phyloP scores from a whole-genome alignment of 176 grass and related monocot genomes.

The Aegilops bicornis region DNA sequence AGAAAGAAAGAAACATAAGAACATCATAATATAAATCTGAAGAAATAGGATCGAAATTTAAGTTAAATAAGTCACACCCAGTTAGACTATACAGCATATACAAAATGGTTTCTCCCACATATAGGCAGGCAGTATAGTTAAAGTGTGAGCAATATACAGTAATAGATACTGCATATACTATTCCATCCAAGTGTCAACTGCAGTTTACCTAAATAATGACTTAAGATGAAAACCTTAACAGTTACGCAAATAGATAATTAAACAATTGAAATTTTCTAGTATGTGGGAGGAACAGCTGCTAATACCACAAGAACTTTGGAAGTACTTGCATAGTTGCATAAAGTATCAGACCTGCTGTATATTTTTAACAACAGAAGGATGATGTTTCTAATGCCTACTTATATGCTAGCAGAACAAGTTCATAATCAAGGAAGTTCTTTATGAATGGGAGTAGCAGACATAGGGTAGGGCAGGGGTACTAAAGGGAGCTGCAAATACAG shows the following conservation, averaged over 20 bases:
- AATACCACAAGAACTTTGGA: not conserved
- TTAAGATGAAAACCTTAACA: not conserved
- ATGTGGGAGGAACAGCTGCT: conserved; percentile 13
- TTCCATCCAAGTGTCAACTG: not conserved
- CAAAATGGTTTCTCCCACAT: not conserved
- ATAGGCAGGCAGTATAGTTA: not conserved
- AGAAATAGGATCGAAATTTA: conserved; percentile 18
- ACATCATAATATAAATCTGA: conserved; percentile 20
- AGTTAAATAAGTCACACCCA: not conserved
- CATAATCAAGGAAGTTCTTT: conserved; percentile 4
- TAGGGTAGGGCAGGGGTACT: not conserved
- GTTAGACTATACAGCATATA: not conserved
- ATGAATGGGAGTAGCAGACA: not conserved
- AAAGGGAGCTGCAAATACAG: not conserved
- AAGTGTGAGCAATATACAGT: not conserved
- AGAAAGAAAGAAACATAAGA: conserved; percentile 32
- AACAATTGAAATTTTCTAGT: not conserved
- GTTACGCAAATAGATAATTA: conserved; percentile 12
- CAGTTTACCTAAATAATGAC: not conserved
- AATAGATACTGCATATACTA: not conserved
- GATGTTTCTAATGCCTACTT: not conserved
- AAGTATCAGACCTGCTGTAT: not conserved
- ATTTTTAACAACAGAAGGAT: not conserved
- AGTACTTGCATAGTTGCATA: not conserved
- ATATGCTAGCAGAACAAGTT: conserved; percentile 3